Conservation (phyloP, 2,329 filamentous ascomycete species). For the Arthrobotrys entomopaga region DNA sequence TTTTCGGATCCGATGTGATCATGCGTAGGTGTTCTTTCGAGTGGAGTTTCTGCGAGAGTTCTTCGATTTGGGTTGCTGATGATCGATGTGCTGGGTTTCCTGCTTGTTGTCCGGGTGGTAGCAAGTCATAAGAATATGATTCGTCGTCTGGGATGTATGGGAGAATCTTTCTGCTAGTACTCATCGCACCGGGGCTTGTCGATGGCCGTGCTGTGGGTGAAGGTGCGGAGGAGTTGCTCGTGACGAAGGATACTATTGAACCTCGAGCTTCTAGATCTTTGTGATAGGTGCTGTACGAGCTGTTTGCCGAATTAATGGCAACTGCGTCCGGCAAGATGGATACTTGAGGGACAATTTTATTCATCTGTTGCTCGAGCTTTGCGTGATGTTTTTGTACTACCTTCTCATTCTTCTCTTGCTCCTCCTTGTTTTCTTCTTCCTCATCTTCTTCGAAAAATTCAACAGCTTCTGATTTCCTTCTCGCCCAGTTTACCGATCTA, state of each 20-base stretch:
- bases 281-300: constrained; percentile 22
- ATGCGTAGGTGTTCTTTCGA: constrained; percentile 72
- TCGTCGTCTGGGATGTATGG: constrained; percentile 52
- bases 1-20: constrained; percentile 73
- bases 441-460: constrained; percentile 20
- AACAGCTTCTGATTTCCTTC: constrained; percentile 24
- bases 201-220: constrained; percentile 16
- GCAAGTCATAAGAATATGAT: constrained; percentile 51
- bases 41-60: constrained; percentile 73
- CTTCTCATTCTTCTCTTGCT: not conserved
- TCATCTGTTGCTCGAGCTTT: constrained; percentile 20
- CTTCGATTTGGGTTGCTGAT: constrained; percentile 65
- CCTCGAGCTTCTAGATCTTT: constrained; percentile 28
- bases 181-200: not conserved
- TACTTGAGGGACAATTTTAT: constrained; percentile 34
- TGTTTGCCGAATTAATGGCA: constrained; percentile 22
- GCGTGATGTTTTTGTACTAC: constrained; percentile 10
- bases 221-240: constrained; percentile 37
- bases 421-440: constrained; percentile 20
- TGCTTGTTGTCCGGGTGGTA: constrained; percentile 55
- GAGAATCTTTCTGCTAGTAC: constrained; percentile 28
- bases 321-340: constrained; percentile 32
- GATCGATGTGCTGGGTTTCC: constrained; percentile 11
- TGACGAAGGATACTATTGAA: constrained; percentile 40
- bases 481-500: constrained; percentile 17